Conservation (phyloP, 2,329 filamentous ascomycete genomes). For the Sclerotiophoma versabilis region DNA sequence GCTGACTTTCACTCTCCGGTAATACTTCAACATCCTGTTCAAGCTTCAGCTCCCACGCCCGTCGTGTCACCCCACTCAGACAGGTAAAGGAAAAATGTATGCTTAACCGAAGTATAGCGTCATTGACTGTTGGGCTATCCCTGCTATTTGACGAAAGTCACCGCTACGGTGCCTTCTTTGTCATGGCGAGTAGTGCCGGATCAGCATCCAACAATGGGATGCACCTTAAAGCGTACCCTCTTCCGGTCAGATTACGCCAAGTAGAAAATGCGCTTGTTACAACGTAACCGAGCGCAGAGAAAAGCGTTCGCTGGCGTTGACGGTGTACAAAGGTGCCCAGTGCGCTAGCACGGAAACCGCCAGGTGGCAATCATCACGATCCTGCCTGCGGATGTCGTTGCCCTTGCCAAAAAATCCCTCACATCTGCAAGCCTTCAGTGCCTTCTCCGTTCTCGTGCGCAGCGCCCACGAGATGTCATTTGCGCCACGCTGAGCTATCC, state of each 20-base stretch:
- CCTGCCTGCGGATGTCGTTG: slow-evolving; percentile 15
- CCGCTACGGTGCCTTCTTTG: slow-evolving; percentile 16
- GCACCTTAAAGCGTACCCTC: not conserved
- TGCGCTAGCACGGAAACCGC: slow-evolving; percentile 1
- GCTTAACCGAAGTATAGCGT: slow-evolving; percentile 15
- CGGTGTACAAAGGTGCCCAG: slow-evolving; percentile 7
- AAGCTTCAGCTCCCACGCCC: slow-evolving; percentile 15
- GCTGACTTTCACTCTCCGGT: slow-evolving; percentile 16
- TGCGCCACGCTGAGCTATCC: slow-evolving; percentile 10
- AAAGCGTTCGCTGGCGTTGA: slow-evolving; percentile 25
- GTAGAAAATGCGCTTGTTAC: slow-evolving; percentile 22
- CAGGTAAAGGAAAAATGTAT: slow-evolving; percentile 4
- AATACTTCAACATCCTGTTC: slow-evolving; percentile 7
- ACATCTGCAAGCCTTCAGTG: slow-evolving; percentile 17
- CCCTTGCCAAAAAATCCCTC: slow-evolving; percentile 20
- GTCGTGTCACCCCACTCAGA: slow-evolving; percentile 10
- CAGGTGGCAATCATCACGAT: slow-evolving; percentile 17
- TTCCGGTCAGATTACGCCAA: slow-evolving; percentile 11
- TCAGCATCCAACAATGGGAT: slow-evolving; percentile 17
- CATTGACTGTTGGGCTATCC: slow-evolving; percentile 1
- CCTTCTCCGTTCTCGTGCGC: slow-evolving; percentile 21
- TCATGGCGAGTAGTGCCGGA: slow-evolving; percentile 29
- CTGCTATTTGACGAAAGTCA: slow-evolving; percentile 4
- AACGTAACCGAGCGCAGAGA: slow-evolving; percentile 12
- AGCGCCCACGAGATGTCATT: slow-evolving; percentile 19